A percentile compares a stretch with the other conserved stretches of the same genome.
phyloP scores from a whole-genome alignment of 306 rosid species.

The Ormosia semicastrata region DNA sequence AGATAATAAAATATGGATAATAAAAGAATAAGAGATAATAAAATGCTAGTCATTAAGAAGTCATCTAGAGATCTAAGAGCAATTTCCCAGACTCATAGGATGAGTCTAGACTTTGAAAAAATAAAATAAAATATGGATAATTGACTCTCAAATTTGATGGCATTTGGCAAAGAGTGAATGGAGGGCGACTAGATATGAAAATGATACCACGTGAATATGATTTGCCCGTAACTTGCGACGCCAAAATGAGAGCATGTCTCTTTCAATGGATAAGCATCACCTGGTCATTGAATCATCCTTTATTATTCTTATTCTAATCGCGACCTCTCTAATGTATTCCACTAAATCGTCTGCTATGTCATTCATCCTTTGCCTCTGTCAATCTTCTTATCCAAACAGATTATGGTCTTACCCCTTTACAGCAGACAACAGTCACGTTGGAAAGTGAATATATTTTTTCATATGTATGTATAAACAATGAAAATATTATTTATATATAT shows the following conservation, averaged over 20 bases:
- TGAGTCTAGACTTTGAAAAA: no score
- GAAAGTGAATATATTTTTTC: background rate
- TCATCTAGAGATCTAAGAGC: no score
- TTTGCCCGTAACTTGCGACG: no score
- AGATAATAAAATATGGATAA: background rate
- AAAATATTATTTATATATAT: no score
- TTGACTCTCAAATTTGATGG: background rate
- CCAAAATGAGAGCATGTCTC: background rate
- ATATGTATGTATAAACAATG: background rate
- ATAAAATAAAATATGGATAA: background rate
- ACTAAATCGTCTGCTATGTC: background rate
- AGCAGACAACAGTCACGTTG: background rate
- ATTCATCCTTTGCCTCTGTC: background rate
- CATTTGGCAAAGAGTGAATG: background rate
- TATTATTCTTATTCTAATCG: no score
- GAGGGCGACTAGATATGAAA: background rate
- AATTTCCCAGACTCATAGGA: no score
- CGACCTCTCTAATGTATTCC: background rate
- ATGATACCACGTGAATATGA: background rate
- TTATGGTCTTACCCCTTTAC: background rate
- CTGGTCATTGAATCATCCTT: background rate
- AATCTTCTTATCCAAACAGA: background rate
- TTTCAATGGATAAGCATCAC: background rate
- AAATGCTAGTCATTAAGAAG: no score
- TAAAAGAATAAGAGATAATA: no score